These are phyloP conservation scores for Hysterangium stoloniferum DNA, from an alignment of 768 basidiomycete species.

Conservation along the genomic window DNA sequence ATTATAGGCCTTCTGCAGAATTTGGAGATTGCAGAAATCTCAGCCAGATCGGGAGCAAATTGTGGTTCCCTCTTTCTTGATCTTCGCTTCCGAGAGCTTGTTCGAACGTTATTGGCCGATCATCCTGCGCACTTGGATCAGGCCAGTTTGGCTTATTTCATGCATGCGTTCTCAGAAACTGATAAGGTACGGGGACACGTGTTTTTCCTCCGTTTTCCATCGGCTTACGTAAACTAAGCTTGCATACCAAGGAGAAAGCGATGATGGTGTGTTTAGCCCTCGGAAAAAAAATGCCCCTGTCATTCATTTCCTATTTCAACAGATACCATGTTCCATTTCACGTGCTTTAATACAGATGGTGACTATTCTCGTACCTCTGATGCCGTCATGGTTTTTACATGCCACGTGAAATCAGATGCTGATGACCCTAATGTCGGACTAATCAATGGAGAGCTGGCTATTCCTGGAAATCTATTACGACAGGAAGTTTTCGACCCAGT, in stretches of 20 bases:
- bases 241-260: slow-evolving; percentile 58
- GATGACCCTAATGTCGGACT: slow-evolving; percentile 75
- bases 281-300: slow-evolving; percentile 5
- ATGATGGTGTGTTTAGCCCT: slow-evolving; percentile 53
- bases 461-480: slow-evolving; percentile 73
- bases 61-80: slow-evolving; percentile 86
- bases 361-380: slow-evolving; percentile 1
- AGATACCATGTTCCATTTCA: slow-evolving; percentile 85
- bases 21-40: slow-evolving; percentile 90
- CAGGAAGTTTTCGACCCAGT: slow-evolving; percentile 86
- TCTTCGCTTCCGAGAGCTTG: slow-evolving; percentile 75
- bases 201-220: background rate
- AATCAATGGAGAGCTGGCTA: slow-evolving; percentile 74
- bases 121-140: slow-evolving; percentile 81
- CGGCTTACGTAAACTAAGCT: slow-evolving; percentile 32
- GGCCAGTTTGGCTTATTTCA: slow-evolving; percentile 78
- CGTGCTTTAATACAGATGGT: slow-evolving; percentile 75
- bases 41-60: slow-evolving; percentile 79
- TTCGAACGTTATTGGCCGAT: slow-evolving; percentile 67
- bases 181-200: slow-evolving; percentile 35
- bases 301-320: slow-evolving; percentile 12
- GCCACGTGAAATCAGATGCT: slow-evolving; percentile 37
- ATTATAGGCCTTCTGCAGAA: slow-evolving; percentile 73
- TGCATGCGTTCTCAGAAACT: slow-evolving; percentile 77
- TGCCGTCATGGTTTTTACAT: background rate